Percentiles rank a stretch among this genome's conserved stretches.
Conservation (phyloP, 164 flowering plant genomes). For the Vitis amurensis region DNA sequence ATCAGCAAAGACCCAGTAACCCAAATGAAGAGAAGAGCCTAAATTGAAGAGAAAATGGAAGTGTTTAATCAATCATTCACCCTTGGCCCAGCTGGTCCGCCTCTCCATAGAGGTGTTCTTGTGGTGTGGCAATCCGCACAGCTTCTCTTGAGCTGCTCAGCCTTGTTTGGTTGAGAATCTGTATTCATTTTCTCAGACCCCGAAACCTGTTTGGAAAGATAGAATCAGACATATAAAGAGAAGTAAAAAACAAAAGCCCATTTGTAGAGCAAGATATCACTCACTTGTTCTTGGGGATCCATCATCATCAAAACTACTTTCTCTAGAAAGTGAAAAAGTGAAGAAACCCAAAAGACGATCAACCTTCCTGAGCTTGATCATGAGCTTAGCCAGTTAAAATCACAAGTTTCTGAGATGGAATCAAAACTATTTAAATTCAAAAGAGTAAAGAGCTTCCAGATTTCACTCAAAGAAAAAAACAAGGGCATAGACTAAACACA, state of each 20-base stretch:
- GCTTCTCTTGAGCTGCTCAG: constrained; percentile 23
- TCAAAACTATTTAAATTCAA: too few species aligned
- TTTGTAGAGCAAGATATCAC: not conserved
- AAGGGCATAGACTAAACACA: too few species aligned
- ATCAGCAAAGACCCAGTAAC: not conserved
- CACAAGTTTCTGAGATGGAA: too few species aligned
- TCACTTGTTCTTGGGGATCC: not conserved
- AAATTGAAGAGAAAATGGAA: not conserved
- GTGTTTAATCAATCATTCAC: constrained; percentile 20
- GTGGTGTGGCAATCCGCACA: constrained; percentile 60
- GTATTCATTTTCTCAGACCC: constrained; percentile 12
- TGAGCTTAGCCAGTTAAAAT: too few species aligned
- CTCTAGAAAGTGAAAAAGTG: too few species aligned
- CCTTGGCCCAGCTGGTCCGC: constrained; percentile 84
- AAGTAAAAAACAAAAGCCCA: not conserved
- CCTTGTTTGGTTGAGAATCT: not conserved
- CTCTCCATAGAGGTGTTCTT: constrained; percentile 74
- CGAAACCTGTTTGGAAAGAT: constrained; percentile 20
- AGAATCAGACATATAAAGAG: too few species aligned
- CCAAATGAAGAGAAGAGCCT: not conserved
- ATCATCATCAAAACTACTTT: too few species aligned
- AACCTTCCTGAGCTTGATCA: not conserved
- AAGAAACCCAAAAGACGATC: too few species aligned
- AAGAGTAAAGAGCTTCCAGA: too few species aligned
- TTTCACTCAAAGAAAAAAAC: too few species aligned